phyloP scores from a whole-genome alignment of 2,329 filamentous ascomycete genomes.

The Metarhizium sp. region DNA sequence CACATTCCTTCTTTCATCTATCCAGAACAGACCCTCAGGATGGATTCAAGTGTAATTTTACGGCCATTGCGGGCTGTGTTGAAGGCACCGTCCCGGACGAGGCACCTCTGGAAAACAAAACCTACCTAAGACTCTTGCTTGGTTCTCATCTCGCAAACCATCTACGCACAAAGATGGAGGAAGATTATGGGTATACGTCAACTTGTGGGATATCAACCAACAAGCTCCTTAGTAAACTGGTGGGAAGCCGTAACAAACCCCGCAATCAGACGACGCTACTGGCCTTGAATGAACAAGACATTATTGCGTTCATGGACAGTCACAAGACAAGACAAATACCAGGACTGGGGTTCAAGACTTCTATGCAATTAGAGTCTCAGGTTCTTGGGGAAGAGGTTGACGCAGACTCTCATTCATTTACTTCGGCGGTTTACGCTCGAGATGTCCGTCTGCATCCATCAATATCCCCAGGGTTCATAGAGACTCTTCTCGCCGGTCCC shows the following conservation, averaged over 20 bases:
- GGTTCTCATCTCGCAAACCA: constrained; percentile 74
- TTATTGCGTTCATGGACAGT: constrained; percentile 61
- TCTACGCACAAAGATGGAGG: constrained; percentile 62
- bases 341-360: constrained; percentile 69
- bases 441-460: constrained; percentile 53
- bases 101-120: constrained; percentile 22
- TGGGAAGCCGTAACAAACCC: constrained; percentile 77
- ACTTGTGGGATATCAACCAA: constrained; percentile 83
- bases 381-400: constrained; percentile 29
- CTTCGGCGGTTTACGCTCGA: constrained; percentile 48
- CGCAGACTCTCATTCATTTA: constrained; percentile 23
- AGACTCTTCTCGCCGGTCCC: constrained; percentile 59
- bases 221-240: constrained; percentile 79
- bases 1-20: constrained; percentile 70
- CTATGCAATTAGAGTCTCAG: constrained; percentile 40
- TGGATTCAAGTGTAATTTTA: constrained; percentile 76
- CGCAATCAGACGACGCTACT: constrained; percentile 78
- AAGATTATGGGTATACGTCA: constrained; percentile 73
- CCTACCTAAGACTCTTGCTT: constrained; percentile 56
- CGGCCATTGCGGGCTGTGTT: constrained; percentile 53
- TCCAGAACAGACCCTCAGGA: constrained; percentile 61
- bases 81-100: constrained; percentile 16
- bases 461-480: constrained; percentile 56
- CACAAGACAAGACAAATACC: constrained; percentile 75
- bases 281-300: constrained; percentile 48